Percentiles rank a stretch among this genome's conserved stretches.
These are phyloP conservation scores for Venturia asperata DNA, from an alignment of 2,329 filamentous ascomycete species.

Conservation along the genomic window DNA sequence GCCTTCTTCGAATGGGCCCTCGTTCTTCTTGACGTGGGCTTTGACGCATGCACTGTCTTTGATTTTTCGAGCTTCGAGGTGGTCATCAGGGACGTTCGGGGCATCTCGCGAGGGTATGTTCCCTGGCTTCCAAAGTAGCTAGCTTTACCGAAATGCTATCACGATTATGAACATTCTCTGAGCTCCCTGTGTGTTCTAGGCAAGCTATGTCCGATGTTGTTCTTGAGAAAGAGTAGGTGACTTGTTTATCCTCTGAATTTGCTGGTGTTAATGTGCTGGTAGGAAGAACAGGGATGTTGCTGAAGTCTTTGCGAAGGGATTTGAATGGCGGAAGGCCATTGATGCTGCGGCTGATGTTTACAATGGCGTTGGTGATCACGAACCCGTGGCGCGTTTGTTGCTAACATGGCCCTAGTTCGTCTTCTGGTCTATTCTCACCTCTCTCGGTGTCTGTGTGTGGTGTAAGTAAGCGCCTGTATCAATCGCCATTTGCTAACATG, in stretches of 20 bases:
- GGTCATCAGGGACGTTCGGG: conserved; percentile 80
- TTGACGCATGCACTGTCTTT: conserved; percentile 87
- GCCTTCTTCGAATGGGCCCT: conserved; percentile 97
- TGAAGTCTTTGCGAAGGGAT: conserved; percentile 62
- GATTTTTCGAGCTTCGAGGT: conserved; percentile 89
- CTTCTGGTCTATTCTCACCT: conserved; percentile 93
- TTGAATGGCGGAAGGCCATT: conserved; percentile 66
- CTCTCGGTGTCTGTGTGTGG: conserved; percentile 84
- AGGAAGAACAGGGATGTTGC: conserved; percentile 71
- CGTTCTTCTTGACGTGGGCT: conserved; percentile 89
- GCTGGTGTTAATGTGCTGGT: conserved; percentile 17
- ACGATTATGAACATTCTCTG: conserved; percentile 20
- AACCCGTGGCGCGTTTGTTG: conserved; percentile 18
- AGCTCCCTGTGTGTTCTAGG: conserved; percentile 26
- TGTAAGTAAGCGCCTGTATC: conserved; percentile 53
- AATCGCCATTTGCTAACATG: conserved; percentile 19
- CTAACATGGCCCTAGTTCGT: conserved; percentile 55
- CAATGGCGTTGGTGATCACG: conserved; percentile 60
- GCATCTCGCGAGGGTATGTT: conserved; percentile 96
- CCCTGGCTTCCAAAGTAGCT: conserved; percentile 85
- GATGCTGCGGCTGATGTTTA: conserved; percentile 86
- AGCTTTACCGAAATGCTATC: conserved; percentile 39
- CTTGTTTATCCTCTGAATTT: background rate
- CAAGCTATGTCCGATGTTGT: conserved; percentile 37
- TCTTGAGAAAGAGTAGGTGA: conserved; percentile 67